Evolutionary conservation across 495 filamentous ascomycete species (phyloP), one percentile per base, ranked within the genome.

Genomic region (Xylona heveae): DNA sequence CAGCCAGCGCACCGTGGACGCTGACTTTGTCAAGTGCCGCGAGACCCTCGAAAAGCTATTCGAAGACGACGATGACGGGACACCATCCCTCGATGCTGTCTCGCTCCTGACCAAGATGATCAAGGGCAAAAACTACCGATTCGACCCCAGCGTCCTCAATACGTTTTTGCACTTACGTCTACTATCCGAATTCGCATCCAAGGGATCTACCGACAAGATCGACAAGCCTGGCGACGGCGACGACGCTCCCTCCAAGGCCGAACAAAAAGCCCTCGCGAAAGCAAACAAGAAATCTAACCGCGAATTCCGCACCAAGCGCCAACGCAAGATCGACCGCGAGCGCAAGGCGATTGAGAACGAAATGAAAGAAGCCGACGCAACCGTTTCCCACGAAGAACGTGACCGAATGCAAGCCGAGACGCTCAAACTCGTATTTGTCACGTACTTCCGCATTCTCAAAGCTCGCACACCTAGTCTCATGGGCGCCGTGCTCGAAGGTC

Each of bases 381-480:
- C 73, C 4, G 85, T 95, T 30, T 75, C 71, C 33, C 75, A 92
- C 41, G 83, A 97, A 50, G 81, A 94, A 40, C 64, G 83, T 23
- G 85, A 95, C 45, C 67, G 73, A 40, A 85, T 82, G 55, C 84
- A 95, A 53, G 72, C 79, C 2, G 88, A 97, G 50, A 92, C 80
- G 3, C 53, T 97, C 37, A 97, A 95, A 52, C 66, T 93, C 30
- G 88, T 95, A 7, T 97, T 97, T 49, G 78, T 74, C 4, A 72
- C 71, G 5, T 95, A 95, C 54, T 94, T 97, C 56, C 72, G 82
- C 7, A 88, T 95, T 30, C 54, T 97, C 14, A 94, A 94, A 54
- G 59, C 69, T 30, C 70, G 80, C 19, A 67, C 69, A 6, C 66
- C 66, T 12, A 62, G 69, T 33, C 66, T 97, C 7, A 94, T 94